Conservation (phyloP, 192 early-diverging fungal species). For the Hyaloraphidium curvatum region DNA sequence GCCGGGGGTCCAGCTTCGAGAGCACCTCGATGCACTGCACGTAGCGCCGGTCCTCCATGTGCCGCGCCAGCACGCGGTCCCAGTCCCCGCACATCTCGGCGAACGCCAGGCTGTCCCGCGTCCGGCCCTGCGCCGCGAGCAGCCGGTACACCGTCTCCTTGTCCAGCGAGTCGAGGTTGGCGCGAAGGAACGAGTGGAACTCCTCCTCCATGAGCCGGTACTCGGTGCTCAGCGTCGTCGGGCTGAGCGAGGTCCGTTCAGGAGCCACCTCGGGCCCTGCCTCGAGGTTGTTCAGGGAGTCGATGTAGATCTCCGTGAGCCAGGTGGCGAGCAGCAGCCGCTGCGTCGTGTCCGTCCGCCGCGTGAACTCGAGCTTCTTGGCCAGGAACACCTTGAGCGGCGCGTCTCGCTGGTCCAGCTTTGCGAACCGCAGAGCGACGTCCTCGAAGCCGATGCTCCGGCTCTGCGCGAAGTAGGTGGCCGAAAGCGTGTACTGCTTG, state of each 20-base stretch:
- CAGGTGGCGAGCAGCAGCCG: constrained; percentile 62
- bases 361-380: too few species aligned
- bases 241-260: background rate
- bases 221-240: background rate
- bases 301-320: constrained; percentile 75
- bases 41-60: constrained; percentile 60
- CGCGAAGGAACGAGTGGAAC: background rate
- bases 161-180: constrained; percentile 19
- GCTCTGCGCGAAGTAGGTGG: constrained; percentile 69
- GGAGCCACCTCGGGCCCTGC: background rate
- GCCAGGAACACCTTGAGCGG: constrained; percentile 61
- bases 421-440: constrained; percentile 68
- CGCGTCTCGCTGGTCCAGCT: constrained; percentile 45
- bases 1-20: constrained; percentile 39
- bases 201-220: too few species aligned
- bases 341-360: constrained; percentile 54
- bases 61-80: constrained; percentile 67
- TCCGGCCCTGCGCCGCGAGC: constrained; percentile 68
- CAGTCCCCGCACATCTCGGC: constrained; percentile 69
- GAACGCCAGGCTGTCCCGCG: constrained; percentile 60
- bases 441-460: constrained; percentile 68
- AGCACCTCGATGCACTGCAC: constrained; percentile 55
- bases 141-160: constrained; percentile 57
- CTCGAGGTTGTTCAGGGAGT: constrained; percentile 51
- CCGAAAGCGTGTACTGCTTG: constrained; percentile 50